Evolutionary conservation across 2,329 filamentous ascomycete species (phyloP).

Genomic region (Paracamarosporium sp.): DNA sequence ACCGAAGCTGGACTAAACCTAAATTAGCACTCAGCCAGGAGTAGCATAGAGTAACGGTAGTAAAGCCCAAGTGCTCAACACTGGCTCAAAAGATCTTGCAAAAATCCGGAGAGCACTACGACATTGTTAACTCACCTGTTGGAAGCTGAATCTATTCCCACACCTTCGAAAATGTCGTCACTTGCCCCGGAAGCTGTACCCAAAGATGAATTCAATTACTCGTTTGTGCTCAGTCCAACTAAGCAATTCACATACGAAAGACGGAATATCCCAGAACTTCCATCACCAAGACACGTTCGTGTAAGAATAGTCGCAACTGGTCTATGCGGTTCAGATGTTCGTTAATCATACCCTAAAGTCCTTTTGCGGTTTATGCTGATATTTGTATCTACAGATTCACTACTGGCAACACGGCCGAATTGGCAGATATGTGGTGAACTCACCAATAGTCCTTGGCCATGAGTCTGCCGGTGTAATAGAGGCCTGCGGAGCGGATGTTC

Average conservation of each 20-base stretch:
- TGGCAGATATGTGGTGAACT: constrained; percentile 19
- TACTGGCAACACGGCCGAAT: constrained; percentile 26
- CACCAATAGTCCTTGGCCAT: constrained; percentile 30
- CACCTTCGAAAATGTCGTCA: no score
- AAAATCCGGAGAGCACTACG: no score
- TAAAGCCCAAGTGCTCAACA: no score
- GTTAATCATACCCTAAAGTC: constrained; percentile 1
- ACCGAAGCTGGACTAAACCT: no score
- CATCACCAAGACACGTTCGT: constrained; percentile 72
- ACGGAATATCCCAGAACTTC: constrained; percentile 70
- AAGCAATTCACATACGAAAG: constrained; percentile 62
- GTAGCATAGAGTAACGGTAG: no score
- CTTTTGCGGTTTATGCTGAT: not conserved
- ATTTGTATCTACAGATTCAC: constrained; percentile 51
- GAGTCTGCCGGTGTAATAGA: constrained; percentile 29
- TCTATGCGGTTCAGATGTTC: constrained; percentile 73
- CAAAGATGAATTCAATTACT: no score
- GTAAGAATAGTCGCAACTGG: constrained; percentile 81
- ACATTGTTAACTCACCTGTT: no score
- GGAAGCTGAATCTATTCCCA: no score
- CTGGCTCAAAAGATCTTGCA: no score
- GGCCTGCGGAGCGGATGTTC: constrained; percentile 24
- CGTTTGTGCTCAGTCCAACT: constrained; percentile 13
- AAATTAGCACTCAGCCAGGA: no score
- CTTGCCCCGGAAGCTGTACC: no score